A percentile compares a stretch with the other conserved stretches of the same genome.
Conservation (phyloP, 169 alveolate genomes). For the Ichthyophthirius multifiliis region DNA sequence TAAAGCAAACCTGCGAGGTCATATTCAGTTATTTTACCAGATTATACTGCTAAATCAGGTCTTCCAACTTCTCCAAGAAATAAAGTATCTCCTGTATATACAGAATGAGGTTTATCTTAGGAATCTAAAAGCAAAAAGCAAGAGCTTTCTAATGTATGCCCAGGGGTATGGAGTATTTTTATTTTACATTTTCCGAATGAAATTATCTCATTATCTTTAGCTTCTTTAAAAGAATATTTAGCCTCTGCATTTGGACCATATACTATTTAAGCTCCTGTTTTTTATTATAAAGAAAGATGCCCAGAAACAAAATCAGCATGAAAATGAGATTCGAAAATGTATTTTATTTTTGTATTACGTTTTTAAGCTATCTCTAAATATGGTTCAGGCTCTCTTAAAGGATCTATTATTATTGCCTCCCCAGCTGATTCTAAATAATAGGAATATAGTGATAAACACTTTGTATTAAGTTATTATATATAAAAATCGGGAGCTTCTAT, state of each 20-base stretch:
- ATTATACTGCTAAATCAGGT: constrained; percentile 50
- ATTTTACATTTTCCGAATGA: constrained; percentile 24
- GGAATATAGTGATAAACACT: constrained; percentile 21
- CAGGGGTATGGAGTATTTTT: constrained; percentile 50
- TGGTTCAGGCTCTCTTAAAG: constrained; percentile 32
- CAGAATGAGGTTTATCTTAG: constrained; percentile 18
- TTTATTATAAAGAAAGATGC: constrained; percentile 7
- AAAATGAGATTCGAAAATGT: constrained; percentile 32
- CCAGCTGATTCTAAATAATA: constrained; percentile 34
- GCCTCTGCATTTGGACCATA: constrained; percentile 44
- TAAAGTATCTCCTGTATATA: constrained; percentile 46
- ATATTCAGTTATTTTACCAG: constrained; percentile 40
- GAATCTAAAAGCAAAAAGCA: constrained; percentile 21
- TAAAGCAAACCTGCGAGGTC: constrained; percentile 38
- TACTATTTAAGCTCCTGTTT: constrained; percentile 39
- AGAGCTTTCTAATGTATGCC: constrained; percentile 44
- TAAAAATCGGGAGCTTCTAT: constrained; percentile 12
- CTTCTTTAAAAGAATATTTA: not conserved
- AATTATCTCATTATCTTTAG: constrained; percentile 34
- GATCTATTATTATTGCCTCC: constrained; percentile 42
- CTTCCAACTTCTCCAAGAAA: constrained; percentile 55
- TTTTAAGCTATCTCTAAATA: constrained; percentile 15
- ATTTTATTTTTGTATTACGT: constrained; percentile 32
- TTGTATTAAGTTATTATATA: not conserved
- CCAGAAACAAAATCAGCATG: constrained; percentile 52